Evolutionary conservation across 176 grass and related monocot species (phyloP).

Genomic region (Oryza meyeriana): DNA sequence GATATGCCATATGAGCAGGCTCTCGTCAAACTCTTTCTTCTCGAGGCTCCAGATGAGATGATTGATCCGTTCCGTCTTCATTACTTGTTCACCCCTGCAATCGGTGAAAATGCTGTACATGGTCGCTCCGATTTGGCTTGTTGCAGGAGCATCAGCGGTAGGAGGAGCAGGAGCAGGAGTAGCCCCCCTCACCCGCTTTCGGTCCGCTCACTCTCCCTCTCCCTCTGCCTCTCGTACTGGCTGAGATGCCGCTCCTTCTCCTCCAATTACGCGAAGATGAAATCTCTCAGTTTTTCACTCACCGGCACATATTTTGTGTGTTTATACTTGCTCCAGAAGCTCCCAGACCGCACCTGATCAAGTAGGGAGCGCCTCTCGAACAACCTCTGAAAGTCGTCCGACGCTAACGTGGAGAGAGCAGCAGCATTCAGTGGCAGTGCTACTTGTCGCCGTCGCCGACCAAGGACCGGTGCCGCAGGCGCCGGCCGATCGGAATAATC

Average conservation of each 20-base stretch:
- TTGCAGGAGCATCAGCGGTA: neutral
- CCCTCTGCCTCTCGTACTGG: no score
- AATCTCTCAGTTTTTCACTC: neutral
- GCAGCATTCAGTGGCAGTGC: no score
- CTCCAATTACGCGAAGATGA: neutral
- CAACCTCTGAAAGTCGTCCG: no score
- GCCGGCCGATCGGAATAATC: neutral
- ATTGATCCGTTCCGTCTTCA: neutral
- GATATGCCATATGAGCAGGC: conserved; percentile 10
- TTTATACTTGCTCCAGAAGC: neutral
- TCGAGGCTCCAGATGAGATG: neutral
- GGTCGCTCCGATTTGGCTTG: neutral
- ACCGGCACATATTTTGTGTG: neutral
- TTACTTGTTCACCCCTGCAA: neutral
- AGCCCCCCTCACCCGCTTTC: no score
- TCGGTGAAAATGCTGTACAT: neutral
- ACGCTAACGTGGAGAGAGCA: no score
- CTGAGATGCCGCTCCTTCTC: neutral
- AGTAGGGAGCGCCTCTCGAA: neutral
- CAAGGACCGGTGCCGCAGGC: no score
- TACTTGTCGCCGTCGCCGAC: no score
- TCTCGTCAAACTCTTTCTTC: neutral
- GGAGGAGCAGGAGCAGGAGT: no score
- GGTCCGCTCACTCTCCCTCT: no score
- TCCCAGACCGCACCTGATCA: neutral